Percentiles rank a stretch among this genome's conserved stretches.
phyloP scores from a whole-genome alignment of 2,329 filamentous ascomycete genomes.

The Tolypocladium tropicale region DNA sequence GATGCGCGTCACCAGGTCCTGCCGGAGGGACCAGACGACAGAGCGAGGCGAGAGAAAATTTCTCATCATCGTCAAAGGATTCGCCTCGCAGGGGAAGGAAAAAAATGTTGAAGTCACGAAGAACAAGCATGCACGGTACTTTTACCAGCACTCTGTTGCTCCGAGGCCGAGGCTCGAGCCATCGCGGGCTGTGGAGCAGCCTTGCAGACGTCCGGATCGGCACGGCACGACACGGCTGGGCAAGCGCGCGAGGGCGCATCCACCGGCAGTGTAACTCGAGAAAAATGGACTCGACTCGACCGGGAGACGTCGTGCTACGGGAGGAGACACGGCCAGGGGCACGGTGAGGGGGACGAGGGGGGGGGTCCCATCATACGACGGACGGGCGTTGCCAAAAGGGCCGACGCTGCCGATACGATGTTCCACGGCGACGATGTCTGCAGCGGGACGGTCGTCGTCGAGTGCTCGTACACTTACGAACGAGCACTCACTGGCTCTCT shows the following conservation, averaged over 20 bases:
- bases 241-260: background rate
- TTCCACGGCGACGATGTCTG: background rate
- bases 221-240: background rate
- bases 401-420: background rate
- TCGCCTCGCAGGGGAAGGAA: background rate
- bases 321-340: too few relatives aligned
- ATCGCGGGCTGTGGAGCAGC: background rate
- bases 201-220: background rate
- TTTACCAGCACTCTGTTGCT: background rate
- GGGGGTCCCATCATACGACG: too few relatives aligned
- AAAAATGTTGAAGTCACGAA: background rate
- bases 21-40: background rate
- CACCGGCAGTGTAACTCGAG: background rate
- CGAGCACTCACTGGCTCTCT: too few relatives aligned
- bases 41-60: background rate
- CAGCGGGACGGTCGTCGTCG: too few relatives aligned
- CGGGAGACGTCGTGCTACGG: too few relatives aligned
- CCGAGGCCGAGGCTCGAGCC: background rate
- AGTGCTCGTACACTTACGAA: too few relatives aligned
- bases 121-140: background rate
- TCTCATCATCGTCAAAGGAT: background rate
- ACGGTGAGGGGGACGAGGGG: too few relatives aligned
- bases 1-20: background rate
- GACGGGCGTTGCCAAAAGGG: background rate
- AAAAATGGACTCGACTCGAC: too few relatives aligned